A percentile compares a stretch with the other conserved stretches of the same genome.
Conservation (phyloP, 352 stramenopile genomes). For the Hyaloperonospora brassicae region DNA sequence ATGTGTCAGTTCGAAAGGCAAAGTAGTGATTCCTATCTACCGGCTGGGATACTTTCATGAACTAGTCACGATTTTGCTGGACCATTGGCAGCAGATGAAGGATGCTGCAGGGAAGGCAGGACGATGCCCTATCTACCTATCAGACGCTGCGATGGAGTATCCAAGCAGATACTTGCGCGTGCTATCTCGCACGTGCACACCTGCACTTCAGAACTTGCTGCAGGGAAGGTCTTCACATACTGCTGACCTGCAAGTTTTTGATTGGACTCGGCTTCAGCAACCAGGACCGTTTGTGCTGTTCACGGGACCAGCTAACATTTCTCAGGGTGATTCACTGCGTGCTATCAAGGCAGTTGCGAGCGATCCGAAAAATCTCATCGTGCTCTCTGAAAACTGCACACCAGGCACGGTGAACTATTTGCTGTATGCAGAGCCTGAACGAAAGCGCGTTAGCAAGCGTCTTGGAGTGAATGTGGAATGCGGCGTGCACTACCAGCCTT, state of each 20-base stretch:
- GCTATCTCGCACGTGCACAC: constrained; percentile 52
- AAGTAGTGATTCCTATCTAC: constrained; percentile 81
- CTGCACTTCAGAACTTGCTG: constrained; percentile 30
- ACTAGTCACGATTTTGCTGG: constrained; percentile 55
- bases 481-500: constrained; percentile 80
- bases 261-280: constrained; percentile 63
- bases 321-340: constrained; percentile 56
- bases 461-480: constrained; percentile 63
- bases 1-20: constrained; percentile 61
- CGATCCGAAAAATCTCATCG: constrained; percentile 76
- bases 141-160: constrained; percentile 52
- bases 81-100: constrained; percentile 65
- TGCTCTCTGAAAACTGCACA: constrained; percentile 78
- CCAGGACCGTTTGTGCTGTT: constrained; percentile 71
- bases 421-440: constrained; percentile 68
- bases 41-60: constrained; percentile 77
- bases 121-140: constrained; percentile 56
- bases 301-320: constrained; percentile 66
- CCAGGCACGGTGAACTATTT: constrained; percentile 76
- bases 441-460: constrained; percentile 59
- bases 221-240: constrained; percentile 16
- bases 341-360: constrained; percentile 53
- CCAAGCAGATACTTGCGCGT: constrained; percentile 52
- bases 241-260: constrained; percentile 41
- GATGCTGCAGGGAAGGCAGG: constrained; percentile 18